Evolutionary conservation across 23 red algal species (phyloP), one percentile per base, ranked within the genome.

Genomic region (Rhodosorus marinus): DNA sequence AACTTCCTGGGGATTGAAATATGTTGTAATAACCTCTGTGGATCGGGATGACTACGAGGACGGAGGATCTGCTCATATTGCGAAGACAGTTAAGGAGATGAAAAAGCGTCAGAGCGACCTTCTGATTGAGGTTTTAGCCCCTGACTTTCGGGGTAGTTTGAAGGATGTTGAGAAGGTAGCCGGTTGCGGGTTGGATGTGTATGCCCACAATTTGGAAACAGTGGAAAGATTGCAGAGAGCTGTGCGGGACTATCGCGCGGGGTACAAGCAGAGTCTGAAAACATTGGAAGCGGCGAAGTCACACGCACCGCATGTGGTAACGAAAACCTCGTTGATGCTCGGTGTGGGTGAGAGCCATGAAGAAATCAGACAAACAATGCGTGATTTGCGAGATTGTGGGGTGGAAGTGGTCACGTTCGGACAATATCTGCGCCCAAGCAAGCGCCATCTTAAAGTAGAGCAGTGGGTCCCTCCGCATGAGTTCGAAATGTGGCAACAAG

Each of bases 201-300:
- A 83, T 56, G 87, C 87, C 17, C 87, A 94, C 57, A 94, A 94
- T 59, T 60, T 94, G 14, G 87, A 94, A 33, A 94, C 87, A 0
- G 87, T 94, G 0, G 29, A 77, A 34, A 70, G 87, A 7, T 36
- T 94, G 59, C 68, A 83, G 54, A 35, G 35, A 1, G 87, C 66
- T 14, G 87, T 94, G 27, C 64, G 87, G 43, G 87, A 94, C 35
- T 31, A 73, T 20, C 72, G 87, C 28, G 87, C 87, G 5, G 57
- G 40, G 8, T 94, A 83, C 48, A 29, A 21, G 7, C 87, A 94
- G 58, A 80, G 54, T 33, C 25, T 94, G 6, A 19, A 17, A 5
- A 79, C 84, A 3, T 33, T 94, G 50, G 62, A 80, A 59, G 59
- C 54, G 24, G 76, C 71, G 20, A 94, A 83, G 70, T 31, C 11